A percentile compares a stretch with the other conserved stretches of the same genome.
phyloP scores from a whole-genome alignment of 2,329 filamentous ascomycete species.

The Thermothelomyces thermophilus region DNA sequence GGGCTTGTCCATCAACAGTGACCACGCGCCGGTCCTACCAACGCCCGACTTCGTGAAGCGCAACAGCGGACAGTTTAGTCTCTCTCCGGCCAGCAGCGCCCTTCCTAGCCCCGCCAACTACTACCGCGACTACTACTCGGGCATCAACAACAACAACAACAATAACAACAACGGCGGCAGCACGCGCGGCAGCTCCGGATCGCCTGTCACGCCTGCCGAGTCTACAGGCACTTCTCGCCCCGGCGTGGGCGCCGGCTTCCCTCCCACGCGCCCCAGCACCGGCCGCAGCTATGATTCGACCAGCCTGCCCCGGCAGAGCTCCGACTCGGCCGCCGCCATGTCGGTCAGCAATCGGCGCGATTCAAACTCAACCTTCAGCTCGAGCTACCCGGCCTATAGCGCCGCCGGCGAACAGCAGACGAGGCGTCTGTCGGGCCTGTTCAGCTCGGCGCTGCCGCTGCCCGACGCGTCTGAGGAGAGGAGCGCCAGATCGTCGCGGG shows the following conservation, averaged over 20 bases:
- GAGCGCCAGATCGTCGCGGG: conserved; percentile 42
- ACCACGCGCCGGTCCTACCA: conserved; percentile 56
- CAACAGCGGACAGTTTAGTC: conserved; percentile 59
- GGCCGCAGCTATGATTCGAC: conserved; percentile 54
- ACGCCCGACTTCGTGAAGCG: conserved; percentile 60
- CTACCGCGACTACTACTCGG: conserved; percentile 49
- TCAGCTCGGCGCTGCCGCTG: conserved; percentile 81
- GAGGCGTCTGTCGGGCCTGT: conserved; percentile 66
- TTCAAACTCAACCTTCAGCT: conserved; percentile 50
- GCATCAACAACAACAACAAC: conserved; percentile 28
- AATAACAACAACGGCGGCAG: conserved; percentile 37
- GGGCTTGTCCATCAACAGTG: conserved; percentile 55
- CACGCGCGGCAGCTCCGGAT: conserved; percentile 51
- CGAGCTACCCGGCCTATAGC: conserved; percentile 33
- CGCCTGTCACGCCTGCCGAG: conserved; percentile 52
- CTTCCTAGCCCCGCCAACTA: conserved; percentile 47
- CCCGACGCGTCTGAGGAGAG: conserved; percentile 54
- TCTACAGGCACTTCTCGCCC: conserved; percentile 42
- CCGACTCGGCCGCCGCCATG: conserved; percentile 37
- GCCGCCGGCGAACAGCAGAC: conserved; percentile 16
- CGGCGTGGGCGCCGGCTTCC: conserved; percentile 33
- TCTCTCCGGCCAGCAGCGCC: conserved; percentile 46
- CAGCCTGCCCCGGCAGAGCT: conserved; percentile 44
- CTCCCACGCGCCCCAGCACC: conserved; percentile 48
- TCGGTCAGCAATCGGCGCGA: conserved; percentile 42